Evolutionary conservation across 768 basidiomycete genomes (phyloP).

Genomic region (Roridomyces roridus): DNA sequence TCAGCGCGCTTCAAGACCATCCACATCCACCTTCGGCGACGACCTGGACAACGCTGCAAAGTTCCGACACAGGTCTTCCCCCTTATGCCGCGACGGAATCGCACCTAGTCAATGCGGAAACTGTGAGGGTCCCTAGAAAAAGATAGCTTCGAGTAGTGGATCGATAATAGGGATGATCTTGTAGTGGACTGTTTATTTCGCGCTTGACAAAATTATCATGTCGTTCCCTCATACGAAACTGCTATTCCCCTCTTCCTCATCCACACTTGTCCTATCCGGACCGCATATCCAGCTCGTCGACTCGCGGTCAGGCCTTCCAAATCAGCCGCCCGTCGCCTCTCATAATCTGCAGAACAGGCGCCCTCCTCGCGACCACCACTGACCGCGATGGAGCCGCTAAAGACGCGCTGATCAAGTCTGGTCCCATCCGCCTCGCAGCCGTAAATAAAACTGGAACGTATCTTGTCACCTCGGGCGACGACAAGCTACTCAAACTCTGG

Average conservation of each 20-base stretch:
- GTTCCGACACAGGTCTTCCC: too few relatives aligned
- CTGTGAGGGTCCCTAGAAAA: too few relatives aligned
- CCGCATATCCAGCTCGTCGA: slow-evolving; percentile 69
- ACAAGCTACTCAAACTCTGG: slow-evolving; percentile 85
- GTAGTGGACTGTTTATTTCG: too few relatives aligned
- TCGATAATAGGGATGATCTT: background rate
- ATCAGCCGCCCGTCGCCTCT: slow-evolving; percentile 8
- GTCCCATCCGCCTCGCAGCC: slow-evolving; percentile 65
- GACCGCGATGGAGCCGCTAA: slow-evolving; percentile 36
- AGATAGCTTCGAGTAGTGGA: too few relatives aligned
- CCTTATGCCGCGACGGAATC: too few relatives aligned
- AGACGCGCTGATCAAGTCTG: slow-evolving; percentile 47
- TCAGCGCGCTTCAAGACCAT: too few relatives aligned
- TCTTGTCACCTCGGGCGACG: slow-evolving; percentile 74
- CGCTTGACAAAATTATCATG: slow-evolving; percentile 31
- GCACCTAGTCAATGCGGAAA: too few relatives aligned
- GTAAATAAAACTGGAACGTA: slow-evolving; percentile 50
- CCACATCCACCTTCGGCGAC: too few relatives aligned
- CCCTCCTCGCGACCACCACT: slow-evolving; percentile 51
- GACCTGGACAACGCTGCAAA: too few relatives aligned
- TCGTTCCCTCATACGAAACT: slow-evolving; percentile 57
- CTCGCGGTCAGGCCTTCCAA: slow-evolving; percentile 48
- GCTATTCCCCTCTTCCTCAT: slow-evolving; percentile 38
- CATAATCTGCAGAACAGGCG: slow-evolving; percentile 53
- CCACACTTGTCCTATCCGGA: slow-evolving; percentile 57